Percentiles rank a stretch among this genome's conserved stretches.
These are phyloP conservation scores for Penicillium goetzii DNA, from an alignment of 495 filamentous ascomycete species.

Conservation along the genomic window DNA sequence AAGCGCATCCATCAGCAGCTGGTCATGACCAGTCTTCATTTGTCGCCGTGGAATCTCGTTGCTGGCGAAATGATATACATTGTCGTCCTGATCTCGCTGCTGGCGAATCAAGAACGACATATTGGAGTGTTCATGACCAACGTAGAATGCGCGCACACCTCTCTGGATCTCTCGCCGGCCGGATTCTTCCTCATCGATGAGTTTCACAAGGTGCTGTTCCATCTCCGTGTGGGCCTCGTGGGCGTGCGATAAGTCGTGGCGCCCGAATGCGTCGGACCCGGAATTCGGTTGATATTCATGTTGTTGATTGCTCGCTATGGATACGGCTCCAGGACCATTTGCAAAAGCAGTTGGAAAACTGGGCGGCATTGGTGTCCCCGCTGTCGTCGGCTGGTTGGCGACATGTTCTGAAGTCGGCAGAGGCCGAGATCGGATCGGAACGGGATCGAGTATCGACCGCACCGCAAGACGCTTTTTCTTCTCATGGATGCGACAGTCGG, in stretches of 20 bases:
- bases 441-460: conserved; percentile 52
- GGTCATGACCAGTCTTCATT: conserved; percentile 50
- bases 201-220: conserved; percentile 50
- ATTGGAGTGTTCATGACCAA: conserved; percentile 55
- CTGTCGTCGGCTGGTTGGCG: conserved; percentile 29
- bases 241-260: conserved; percentile 38
- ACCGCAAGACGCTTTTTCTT: conserved; percentile 52
- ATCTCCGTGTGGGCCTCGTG: conserved; percentile 43
- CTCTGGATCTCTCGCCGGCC: conserved; percentile 48
- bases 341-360: conserved; percentile 40
- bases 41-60: conserved; percentile 53
- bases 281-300: conserved; percentile 31
- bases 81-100: conserved; percentile 49
- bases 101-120: conserved; percentile 57
- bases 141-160: conserved; percentile 53
- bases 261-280: conserved; percentile 32
- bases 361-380: conserved; percentile 29
- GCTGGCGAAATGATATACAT: conserved; percentile 53
- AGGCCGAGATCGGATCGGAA: conserved; percentile 53
- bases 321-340: conserved; percentile 27
- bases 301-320: conserved; percentile 26
- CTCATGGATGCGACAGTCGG: conserved; percentile 54
- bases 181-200: conserved; percentile 52
- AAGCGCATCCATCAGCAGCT: conserved; percentile 53
- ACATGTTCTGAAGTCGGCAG: conserved; percentile 34